Percentiles rank a stretch among this genome's conserved stretches.
Evolutionary conservation across 2,329 filamentous ascomycete genomes (phyloP).

Genomic region (Verticillium klebahnii): DNA sequence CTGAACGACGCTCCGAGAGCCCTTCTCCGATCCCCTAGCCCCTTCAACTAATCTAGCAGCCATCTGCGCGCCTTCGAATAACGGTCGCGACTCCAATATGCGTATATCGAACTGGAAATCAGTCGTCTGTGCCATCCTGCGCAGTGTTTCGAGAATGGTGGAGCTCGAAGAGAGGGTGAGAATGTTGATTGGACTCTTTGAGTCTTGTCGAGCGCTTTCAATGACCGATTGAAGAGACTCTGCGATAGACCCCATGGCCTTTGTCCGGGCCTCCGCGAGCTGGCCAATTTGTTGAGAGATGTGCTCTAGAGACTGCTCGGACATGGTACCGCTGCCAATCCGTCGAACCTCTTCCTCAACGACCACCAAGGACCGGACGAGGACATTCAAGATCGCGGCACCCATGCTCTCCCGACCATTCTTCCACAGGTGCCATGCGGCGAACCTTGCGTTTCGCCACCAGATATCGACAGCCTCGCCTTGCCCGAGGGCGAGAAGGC

Average conservation of each 20-base stretch:
- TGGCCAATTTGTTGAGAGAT: conserved; percentile 9
- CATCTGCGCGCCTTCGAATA: conserved; percentile 59
- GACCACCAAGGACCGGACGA: conserved; percentile 40
- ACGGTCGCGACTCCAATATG: conserved; percentile 62
- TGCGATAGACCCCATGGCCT: conserved; percentile 25
- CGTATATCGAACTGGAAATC: conserved; percentile 45
- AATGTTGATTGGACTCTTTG: conserved; percentile 34
- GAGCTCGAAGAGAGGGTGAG: conserved; percentile 61
- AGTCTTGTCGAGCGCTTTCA: background rate
- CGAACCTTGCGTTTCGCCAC: conserved; percentile 52
- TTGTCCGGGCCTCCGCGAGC: conserved; percentile 15
- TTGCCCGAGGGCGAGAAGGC: background rate
- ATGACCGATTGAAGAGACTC: background rate
- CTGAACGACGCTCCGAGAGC: conserved; percentile 6
- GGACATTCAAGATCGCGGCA: conserved; percentile 48
- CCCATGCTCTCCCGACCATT: conserved; percentile 64
- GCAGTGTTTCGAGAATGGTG: conserved; percentile 48
- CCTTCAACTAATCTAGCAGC: conserved; percentile 35
- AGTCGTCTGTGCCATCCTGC: conserved; percentile 30
- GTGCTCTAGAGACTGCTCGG: conserved; percentile 9
- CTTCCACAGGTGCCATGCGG: conserved; percentile 60
- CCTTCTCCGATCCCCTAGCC: conserved; percentile 16
- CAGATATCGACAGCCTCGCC: conserved; percentile 31
- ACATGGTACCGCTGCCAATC: conserved; percentile 14
- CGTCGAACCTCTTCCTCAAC: conserved; percentile 27